phyloP scores from a whole-genome alignment of 495 filamentous ascomycete genomes.

The Penicillium herquei region DNA sequence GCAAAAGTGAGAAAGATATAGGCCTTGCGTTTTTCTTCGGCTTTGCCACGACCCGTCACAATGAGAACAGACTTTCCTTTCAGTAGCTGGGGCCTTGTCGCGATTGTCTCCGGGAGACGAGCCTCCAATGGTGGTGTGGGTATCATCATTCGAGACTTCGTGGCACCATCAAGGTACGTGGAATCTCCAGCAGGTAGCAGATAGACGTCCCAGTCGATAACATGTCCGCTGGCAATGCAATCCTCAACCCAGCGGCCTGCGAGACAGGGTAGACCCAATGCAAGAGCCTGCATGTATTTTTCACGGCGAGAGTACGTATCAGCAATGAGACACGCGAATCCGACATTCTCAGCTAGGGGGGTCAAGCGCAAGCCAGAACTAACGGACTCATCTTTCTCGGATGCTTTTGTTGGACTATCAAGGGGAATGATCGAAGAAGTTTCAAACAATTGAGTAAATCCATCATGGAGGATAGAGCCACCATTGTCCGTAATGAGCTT shows the following conservation, averaged over 20 bases:
- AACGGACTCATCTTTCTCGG: slow-evolving; percentile 5
- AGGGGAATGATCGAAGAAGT: slow-evolving; percentile 37
- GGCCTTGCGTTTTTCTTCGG: slow-evolving; percentile 58
- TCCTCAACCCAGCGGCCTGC: slow-evolving; percentile 76
- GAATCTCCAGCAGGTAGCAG: slow-evolving; percentile 85
- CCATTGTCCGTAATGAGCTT: slow-evolving; percentile 59
- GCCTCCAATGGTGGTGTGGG: slow-evolving; percentile 57
- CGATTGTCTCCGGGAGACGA: slow-evolving; percentile 55
- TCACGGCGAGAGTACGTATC: slow-evolving; percentile 82
- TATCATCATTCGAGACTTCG: slow-evolving; percentile 68
- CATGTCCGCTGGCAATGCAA: slow-evolving; percentile 56
- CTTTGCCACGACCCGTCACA: slow-evolving; percentile 67
- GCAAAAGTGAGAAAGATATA: slow-evolving; percentile 76
- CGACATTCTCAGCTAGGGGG: slow-evolving; percentile 49
- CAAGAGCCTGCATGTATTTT: slow-evolving; percentile 95
- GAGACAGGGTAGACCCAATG: slow-evolving; percentile 83
- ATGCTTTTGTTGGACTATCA: slow-evolving; percentile 28
- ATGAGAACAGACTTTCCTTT: slow-evolving; percentile 68
- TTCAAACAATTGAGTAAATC: slow-evolving; percentile 84
- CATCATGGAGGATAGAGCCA: slow-evolving; percentile 67
- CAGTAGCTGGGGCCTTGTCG: slow-evolving; percentile 59
- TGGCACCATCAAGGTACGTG: slow-evolving; percentile 68
- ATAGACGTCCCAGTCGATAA: slow-evolving; percentile 77
- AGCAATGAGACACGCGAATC: slow-evolving; percentile 83
- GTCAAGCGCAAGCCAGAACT: slow-evolving; percentile 46